Evolutionary conservation across 495 filamentous ascomycete genomes (phyloP).

Genomic region (Penicillium macrosclerotiorum): DNA sequence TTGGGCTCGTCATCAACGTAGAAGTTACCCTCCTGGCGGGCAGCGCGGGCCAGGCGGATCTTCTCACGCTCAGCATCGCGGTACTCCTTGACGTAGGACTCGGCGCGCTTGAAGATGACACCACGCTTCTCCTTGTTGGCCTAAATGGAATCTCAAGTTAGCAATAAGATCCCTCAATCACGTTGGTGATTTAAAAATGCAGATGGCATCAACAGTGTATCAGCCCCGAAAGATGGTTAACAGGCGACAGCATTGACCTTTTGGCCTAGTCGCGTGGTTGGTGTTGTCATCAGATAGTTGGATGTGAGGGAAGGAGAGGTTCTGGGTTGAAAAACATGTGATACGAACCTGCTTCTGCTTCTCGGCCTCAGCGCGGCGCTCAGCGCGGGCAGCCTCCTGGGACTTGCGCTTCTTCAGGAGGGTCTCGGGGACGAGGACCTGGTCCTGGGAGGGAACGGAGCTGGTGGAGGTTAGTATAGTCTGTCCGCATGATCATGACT

Average conservation of each 20-base stretch:
- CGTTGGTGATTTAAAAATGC: conserved; percentile 16
- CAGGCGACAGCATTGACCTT: conserved; percentile 92
- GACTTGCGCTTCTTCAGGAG: conserved; percentile 99
- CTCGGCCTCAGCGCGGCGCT: conserved; percentile 71
- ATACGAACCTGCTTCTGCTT: conserved; percentile 90
- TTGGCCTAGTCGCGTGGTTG: conserved; percentile 82
- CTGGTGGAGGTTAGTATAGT: conserved; percentile 72
- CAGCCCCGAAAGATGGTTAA: conserved; percentile 99
- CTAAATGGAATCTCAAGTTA: conserved; percentile 53
- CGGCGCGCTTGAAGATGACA: conserved; percentile 99
- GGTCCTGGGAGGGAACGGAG: conserved; percentile 81
- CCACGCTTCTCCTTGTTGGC: conserved; percentile 95
- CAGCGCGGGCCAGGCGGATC: conserved; percentile 83
- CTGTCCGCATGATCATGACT: conserved; percentile 62
- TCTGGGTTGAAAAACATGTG: conserved; percentile 37
- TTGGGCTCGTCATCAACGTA: conserved; percentile 92
- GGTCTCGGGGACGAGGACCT: conserved; percentile 95
- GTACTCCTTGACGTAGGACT: conserved; percentile 99
- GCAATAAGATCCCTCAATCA: conserved; percentile 22
- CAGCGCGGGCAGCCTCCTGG: conserved; percentile 96
- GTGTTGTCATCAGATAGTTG: conserved; percentile 71
- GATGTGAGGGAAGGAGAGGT: conserved; percentile 1
- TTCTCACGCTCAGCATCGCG: conserved; percentile 97
- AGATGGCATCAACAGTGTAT: conserved; percentile 44
- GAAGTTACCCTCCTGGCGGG: conserved; percentile 90